Base-by-base conservation (phyloP, 2,329 filamentous ascomycete species). In the Colletotrichum tofieldiae region DNA sequence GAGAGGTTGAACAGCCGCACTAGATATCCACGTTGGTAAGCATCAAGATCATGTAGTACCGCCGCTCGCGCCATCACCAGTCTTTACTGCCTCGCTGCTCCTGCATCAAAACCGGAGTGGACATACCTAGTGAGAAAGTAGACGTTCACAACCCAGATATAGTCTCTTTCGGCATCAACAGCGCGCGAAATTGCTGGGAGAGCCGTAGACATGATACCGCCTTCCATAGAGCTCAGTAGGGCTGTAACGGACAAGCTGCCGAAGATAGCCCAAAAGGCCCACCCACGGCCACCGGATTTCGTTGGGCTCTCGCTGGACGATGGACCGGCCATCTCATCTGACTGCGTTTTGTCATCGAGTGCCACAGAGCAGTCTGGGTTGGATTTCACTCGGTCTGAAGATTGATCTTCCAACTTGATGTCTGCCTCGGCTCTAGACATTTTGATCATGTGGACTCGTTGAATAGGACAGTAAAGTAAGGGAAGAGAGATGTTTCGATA, bases 131-230 rank as follows among this genome's bases (percentile, higher is more conserved):
- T 47, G n/a, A 47, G 45, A 47, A 47, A 47, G 9, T 47, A 47
- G 20, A 47, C 60, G 60, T 69, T 69, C 4, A 56, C 39, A 12
- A 76, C 67, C 78, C 78, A 80, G 35, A 80, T 76, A 67, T 75
- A 78, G 39, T 68, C 35, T 1, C 65, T 61, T 16, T 76, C 74
- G 1, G 75, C 73, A 45, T 71, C 59, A 23, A 80, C 60, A 35
- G 76, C 74, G 18, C 67, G 60, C 20, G 75, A 59, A 37, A 80
- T 75, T 20, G 61, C 71, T 12, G 81, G 79, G 26, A 82, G 65
- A 0, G 78, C 79, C 1, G 79, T 82, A 5, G 79, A 77, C 3
- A 77, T 77, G 41, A 82, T 78, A 12, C 78, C 77, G 61, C 65
- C 73, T 51, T 78, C 77, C 23, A 78, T 65, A 4, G 77, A 65